These are phyloP conservation scores for Forsythia viridissima DNA, from an alignment of 257 asterid genomes.

Conservation along the genomic window DNA sequence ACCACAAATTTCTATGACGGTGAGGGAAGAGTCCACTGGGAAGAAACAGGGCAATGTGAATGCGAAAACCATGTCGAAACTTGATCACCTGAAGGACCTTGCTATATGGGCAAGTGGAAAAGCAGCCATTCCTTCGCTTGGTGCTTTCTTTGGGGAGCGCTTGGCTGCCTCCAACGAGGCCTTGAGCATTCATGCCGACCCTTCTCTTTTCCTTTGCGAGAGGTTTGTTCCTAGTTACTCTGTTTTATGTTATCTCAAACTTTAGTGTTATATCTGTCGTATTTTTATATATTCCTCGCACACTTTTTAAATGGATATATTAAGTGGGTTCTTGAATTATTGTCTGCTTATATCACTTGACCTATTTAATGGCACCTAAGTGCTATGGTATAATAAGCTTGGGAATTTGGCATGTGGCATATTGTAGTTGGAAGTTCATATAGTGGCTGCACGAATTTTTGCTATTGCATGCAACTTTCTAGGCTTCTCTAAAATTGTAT, in stretches of 20 bases:
- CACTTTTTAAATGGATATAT: no score
- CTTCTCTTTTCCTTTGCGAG: conserved; percentile 57
- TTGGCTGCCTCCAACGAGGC: conserved; percentile 62
- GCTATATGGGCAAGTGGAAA: conserved; percentile 58
- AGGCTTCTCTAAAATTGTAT: no score
- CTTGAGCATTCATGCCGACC: conserved; percentile 53
- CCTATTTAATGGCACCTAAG: background rate
- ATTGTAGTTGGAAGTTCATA: background rate
- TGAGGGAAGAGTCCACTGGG: conserved; percentile 54
- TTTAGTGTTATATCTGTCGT: background rate
- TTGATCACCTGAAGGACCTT: conserved; percentile 60
- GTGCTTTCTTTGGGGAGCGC: conserved; percentile 64
- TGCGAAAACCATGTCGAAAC: conserved; percentile 60
- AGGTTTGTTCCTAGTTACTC: conserved; percentile 41
- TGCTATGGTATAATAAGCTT: background rate
- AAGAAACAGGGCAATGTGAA: conserved; percentile 47
- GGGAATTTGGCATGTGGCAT: background rate
- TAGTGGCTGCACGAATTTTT: no score
- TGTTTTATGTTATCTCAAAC: background rate
- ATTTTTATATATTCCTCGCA: background rate
- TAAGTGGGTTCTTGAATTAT: background rate
- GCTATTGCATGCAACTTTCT: no score
- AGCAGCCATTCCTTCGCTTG: conserved; percentile 54
- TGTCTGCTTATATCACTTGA: background rate
- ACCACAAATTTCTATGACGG: conserved; percentile 33